Evolutionary conservation across 2,329 filamentous ascomycete species (phyloP).

Genomic region (Decorospora gaudefroyi): DNA sequence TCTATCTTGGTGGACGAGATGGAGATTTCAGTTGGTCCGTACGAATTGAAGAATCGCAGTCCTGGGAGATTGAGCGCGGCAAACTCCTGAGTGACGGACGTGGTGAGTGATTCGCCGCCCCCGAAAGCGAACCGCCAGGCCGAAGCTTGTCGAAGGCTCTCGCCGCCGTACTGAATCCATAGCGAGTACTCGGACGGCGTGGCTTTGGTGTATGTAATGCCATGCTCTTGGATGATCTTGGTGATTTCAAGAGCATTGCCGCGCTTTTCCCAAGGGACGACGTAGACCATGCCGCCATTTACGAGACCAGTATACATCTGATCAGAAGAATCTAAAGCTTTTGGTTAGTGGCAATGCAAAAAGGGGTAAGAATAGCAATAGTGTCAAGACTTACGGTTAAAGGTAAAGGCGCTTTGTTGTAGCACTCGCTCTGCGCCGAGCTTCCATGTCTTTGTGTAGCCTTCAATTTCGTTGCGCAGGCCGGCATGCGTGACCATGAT

Average conservation of each 20-base stretch:
- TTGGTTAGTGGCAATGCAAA: too few species aligned
- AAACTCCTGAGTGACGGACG: slow-evolving; percentile 5
- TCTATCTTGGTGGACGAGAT: too few species aligned
- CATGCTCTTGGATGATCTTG: slow-evolving; percentile 43
- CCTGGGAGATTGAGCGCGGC: background rate
- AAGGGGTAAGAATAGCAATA: too few species aligned
- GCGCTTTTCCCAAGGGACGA: slow-evolving; percentile 41
- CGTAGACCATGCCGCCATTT: too few species aligned
- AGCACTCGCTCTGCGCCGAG: too few species aligned
- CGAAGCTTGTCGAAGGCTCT: slow-evolving; percentile 17
- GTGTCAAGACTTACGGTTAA: too few species aligned
- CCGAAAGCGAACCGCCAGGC: slow-evolving; percentile 39
- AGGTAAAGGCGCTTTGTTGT: too few species aligned
- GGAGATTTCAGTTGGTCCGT: slow-evolving; percentile 19
- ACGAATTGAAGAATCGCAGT: slow-evolving; percentile 17
- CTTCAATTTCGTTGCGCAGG: background rate
- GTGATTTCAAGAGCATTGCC: slow-evolving; percentile 46
- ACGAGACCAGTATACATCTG: too few species aligned
- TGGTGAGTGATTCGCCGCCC: slow-evolving; percentile 27
- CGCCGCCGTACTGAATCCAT: slow-evolving; percentile 27
- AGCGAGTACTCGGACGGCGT: slow-evolving; percentile 51
- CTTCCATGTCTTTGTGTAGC: too few species aligned
- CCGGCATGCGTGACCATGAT: slow-evolving; percentile 18
- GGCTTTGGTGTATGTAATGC: slow-evolving; percentile 47
- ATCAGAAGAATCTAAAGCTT: too few species aligned